Conservation (phyloP, 2,329 filamentous ascomycete genomes). For the Pseudogymnoascus sp. region DNA sequence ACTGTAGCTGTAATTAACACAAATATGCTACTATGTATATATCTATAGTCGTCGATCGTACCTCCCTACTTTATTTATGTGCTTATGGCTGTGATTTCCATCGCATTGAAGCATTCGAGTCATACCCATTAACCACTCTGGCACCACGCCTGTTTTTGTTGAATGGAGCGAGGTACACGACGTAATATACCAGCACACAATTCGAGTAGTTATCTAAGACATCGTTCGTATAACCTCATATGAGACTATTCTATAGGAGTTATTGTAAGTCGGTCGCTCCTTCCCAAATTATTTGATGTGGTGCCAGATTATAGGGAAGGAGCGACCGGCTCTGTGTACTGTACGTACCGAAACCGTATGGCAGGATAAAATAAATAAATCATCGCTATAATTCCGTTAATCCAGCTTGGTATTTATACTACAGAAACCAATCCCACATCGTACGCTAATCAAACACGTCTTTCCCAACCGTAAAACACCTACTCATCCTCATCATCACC, state of each 20-base stretch:
- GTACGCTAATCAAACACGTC: background rate
- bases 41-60: no score
- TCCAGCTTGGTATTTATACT: background rate
- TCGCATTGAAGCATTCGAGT: no score
- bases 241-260: background rate
- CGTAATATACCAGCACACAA: no score
- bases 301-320: background rate
- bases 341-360: background rate
- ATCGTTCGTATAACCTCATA: background rate
- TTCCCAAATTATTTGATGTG: background rate
- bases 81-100: no score
- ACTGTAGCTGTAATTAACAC: no score
- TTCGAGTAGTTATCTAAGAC: no score
- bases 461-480: background rate
- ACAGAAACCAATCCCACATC: background rate
- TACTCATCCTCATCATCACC: conserved; percentile 30
- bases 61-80: no score
- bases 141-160: conserved; percentile 15
- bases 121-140: no score
- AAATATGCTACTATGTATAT: no score
- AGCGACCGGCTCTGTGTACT: background rate
- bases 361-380: background rate
- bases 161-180: background rate
- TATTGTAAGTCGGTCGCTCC: background rate
- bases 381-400: background rate